Percentiles rank a stretch among this genome's conserved stretches.
Evolutionary conservation across 139 green algal species (phyloP).

Genomic region (Astrephomene gubernaculifera): DNA sequence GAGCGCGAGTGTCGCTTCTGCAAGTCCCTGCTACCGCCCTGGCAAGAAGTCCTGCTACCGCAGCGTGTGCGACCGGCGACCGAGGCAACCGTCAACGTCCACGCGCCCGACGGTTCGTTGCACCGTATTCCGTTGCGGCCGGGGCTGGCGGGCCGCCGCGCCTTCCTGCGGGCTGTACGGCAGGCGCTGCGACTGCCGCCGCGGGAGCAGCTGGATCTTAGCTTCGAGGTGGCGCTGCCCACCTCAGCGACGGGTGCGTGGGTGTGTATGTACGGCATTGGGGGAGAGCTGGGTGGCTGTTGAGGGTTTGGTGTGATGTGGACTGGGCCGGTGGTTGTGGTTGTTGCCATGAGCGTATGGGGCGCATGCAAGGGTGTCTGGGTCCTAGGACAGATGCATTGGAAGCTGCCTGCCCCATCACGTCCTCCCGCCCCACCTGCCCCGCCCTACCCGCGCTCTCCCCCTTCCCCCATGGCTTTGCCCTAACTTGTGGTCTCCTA

Average conservation of each 20-base stretch:
- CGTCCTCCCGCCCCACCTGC: too few species aligned
- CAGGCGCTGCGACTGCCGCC: constrained; percentile 2
- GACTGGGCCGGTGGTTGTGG: too few species aligned
- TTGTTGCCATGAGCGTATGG: too few species aligned
- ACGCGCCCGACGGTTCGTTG: constrained; percentile 13
- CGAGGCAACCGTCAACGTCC: constrained; percentile 17
- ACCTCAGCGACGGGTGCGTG: background rate
- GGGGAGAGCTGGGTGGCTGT: too few species aligned
- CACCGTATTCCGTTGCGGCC: constrained; percentile 14
- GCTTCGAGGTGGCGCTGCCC: constrained; percentile 24
- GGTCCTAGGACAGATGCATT: too few species aligned
- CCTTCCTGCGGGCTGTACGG: constrained; percentile 22
- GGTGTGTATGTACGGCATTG: background rate
- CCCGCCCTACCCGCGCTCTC: background rate
- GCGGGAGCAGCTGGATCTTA: background rate
- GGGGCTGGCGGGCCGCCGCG: background rate
- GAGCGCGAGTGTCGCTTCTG: constrained; percentile 34
- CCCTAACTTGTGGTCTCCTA: too few species aligned
- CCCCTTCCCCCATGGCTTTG: too few species aligned
- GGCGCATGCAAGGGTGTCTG: too few species aligned
- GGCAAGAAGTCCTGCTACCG: constrained; percentile 19
- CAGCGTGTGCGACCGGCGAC: background rate
- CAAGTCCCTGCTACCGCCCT: background rate
- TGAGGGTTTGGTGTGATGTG: too few species aligned
- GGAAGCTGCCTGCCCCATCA: too few species aligned